phyloP scores from a whole-genome alignment of 192 early-diverging fungal genomes.

The Rhizoclosmatium sp. region DNA sequence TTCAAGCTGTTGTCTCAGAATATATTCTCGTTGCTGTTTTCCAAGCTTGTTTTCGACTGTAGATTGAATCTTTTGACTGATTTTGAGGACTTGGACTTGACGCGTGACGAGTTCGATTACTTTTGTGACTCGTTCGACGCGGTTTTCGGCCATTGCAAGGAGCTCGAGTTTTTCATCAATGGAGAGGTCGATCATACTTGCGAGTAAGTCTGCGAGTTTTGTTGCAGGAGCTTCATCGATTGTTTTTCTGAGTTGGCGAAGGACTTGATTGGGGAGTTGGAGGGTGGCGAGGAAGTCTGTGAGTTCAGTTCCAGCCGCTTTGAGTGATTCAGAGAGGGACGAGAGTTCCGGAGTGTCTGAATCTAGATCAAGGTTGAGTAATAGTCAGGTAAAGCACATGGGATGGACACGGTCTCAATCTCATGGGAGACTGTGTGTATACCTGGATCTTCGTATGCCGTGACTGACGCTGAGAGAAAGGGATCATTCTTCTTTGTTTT shows the following conservation, averaged over 20 bases:
- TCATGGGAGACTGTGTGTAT: not conserved
- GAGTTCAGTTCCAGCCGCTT: constrained; percentile 46
- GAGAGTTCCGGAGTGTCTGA: not conserved
- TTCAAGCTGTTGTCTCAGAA: constrained; percentile 80
- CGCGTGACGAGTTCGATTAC: constrained; percentile 70
- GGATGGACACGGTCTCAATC: not conserved
- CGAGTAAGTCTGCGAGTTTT: constrained; percentile 73
- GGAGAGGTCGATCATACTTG: constrained; percentile 74
- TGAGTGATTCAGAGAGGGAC: not conserved
- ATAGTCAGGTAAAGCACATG: not conserved
- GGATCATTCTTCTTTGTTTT: constrained; percentile 52
- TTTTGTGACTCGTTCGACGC: constrained; percentile 59
- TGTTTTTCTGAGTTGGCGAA: constrained; percentile 71
- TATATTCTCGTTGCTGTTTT: constrained; percentile 82
- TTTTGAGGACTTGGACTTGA: constrained; percentile 81
- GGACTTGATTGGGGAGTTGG: constrained; percentile 69
- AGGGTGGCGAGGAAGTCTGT: constrained; percentile 62
- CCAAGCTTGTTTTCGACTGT: constrained; percentile 77
- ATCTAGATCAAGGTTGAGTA: not conserved
- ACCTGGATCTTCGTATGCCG: constrained; percentile 52
- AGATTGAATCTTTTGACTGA: constrained; percentile 76
- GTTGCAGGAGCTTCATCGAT: constrained; percentile 63
- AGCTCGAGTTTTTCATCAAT: constrained; percentile 76
- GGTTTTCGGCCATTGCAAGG: constrained; percentile 62
- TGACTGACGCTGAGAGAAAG: constrained; percentile 63